phyloP scores from a whole-genome alignment of 2,329 filamentous ascomycete species.

The Ramularia collo-cygni region DNA sequence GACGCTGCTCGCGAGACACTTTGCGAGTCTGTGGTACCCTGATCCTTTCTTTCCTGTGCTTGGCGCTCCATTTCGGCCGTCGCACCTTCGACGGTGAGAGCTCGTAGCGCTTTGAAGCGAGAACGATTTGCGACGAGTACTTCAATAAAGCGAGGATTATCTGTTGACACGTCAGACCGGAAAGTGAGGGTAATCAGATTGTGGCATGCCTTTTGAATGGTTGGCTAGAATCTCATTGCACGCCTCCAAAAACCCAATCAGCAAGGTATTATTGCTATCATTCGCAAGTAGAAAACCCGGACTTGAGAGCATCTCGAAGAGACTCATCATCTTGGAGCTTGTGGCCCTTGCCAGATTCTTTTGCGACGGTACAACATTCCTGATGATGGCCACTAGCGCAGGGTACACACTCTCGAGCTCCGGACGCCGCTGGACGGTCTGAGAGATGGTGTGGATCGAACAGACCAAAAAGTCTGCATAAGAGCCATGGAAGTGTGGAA shows the following conservation, averaged over 20 bases:
- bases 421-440: constrained; percentile 80
- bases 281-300: constrained; percentile 89
- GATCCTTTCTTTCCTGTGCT: constrained; percentile 58
- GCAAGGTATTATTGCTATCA: constrained; percentile 76
- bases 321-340: constrained; percentile 74
- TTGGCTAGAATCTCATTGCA: constrained; percentile 88
- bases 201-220: constrained; percentile 40
- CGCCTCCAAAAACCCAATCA: constrained; percentile 77
- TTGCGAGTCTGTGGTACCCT: constrained; percentile 24
- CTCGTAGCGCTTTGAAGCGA: constrained; percentile 74
- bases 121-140: constrained; percentile 72
- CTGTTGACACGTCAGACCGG: constrained; percentile 35
- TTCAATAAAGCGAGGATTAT: constrained; percentile 76
- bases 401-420: constrained; percentile 88
- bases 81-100: constrained; percentile 85
- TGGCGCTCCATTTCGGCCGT: constrained; percentile 84
- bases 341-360: constrained; percentile 68
- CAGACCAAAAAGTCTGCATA: constrained; percentile 94
- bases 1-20: constrained; percentile 48
- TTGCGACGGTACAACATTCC: constrained; percentile 83
- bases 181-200: background rate
- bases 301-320: constrained; percentile 88
- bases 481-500: constrained; percentile 76
- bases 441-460: constrained; percentile 87
- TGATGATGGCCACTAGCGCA: constrained; percentile 82